phyloP scores from a whole-genome alignment of 75 land plant genomes.

The Larix kaempferi region DNA sequence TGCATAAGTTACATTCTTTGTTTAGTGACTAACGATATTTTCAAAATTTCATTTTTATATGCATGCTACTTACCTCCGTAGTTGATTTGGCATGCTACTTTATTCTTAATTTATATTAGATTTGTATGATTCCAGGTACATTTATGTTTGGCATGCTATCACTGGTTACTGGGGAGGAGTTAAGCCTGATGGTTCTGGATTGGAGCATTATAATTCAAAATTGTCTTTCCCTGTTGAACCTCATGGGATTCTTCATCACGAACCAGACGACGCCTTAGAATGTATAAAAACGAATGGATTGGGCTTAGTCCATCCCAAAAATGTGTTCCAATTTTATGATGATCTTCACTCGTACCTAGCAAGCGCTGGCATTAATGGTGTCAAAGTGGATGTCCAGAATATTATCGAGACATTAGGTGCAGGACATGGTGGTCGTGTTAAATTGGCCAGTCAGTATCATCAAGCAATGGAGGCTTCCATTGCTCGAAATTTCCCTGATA shows the following conservation, averaged over 20 bases:
- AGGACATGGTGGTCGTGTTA: slow-evolving; percentile 80
- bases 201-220: slow-evolving; percentile 65
- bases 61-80: neutral
- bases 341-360: slow-evolving; percentile 89
- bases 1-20: neutral
- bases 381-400: slow-evolving; percentile 91
- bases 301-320: slow-evolving; percentile 79
- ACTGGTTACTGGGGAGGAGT: slow-evolving; percentile 98
- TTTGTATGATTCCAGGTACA: slow-evolving; percentile 42
- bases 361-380: slow-evolving; percentile 85
- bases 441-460: slow-evolving; percentile 66
- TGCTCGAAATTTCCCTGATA: slow-evolving; percentile 71
- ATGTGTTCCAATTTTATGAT: slow-evolving; percentile 65
- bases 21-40: neutral
- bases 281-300: slow-evolving; percentile 61
- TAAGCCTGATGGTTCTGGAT: slow-evolving; percentile 46
- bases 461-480: slow-evolving; percentile 81
- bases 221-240: slow-evolving; percentile 67
- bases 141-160: slow-evolving; percentile 95
- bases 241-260: slow-evolving; percentile 59
- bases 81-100: slow-evolving; percentile 5
- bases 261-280: slow-evolving; percentile 46
- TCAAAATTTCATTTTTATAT: neutral
- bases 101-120: neutral
- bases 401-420: slow-evolving; percentile 88